Evolutionary conservation across 805 yeast species (phyloP), one percentile per base, ranked within the genome.

Genomic region (Kluyveromyces wickerhamii): DNA sequence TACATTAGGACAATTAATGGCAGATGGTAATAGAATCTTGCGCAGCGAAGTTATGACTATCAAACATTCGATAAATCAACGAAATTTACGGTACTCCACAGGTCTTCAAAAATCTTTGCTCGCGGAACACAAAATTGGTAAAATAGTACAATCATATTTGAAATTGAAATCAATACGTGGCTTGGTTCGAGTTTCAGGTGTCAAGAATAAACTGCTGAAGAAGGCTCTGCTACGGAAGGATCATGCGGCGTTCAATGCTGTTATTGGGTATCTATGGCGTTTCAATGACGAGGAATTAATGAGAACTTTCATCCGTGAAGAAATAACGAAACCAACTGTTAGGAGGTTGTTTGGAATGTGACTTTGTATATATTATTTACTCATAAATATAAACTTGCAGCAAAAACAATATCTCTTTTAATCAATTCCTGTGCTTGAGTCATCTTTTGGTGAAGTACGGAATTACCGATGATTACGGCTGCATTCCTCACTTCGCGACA

Each of bases 331-430:
- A 17, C 37, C 39, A 2, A 20, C 36, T 7, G 9, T 39, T 15
- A 32, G 38, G 19, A 19, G 13, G 16, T 13, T 33, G n/a, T 39
- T 39, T 17, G 31, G 35, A n/a, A 5, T 14, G 16, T 26, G 12
- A 26, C 23, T 9, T 21, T 21, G 23, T 21, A 21, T 11, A 21
- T 21, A 21, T 9, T 21, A 7, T n/a, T 24, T 8, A 8, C 16
- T 10, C 32, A 88, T 45, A 89, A 64, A 54, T 92, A 92, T 40
- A 92, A 71, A 38, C 95, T 83, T 4, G 97, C 96, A 56, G 97
- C 92, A 61, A 92, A 92, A 0, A 92, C 97, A 47, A 92, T 92
- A 57, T 92, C 98, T 49, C 99, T 76, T 62, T 89, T 89, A 54
- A 92, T 92, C 57, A 77, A 74, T 54, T 92, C 97, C 60, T 89